Base-by-base conservation (phyloP, 2,329 filamentous ascomycete species). In the Aspergillus fumigatus region DNA sequence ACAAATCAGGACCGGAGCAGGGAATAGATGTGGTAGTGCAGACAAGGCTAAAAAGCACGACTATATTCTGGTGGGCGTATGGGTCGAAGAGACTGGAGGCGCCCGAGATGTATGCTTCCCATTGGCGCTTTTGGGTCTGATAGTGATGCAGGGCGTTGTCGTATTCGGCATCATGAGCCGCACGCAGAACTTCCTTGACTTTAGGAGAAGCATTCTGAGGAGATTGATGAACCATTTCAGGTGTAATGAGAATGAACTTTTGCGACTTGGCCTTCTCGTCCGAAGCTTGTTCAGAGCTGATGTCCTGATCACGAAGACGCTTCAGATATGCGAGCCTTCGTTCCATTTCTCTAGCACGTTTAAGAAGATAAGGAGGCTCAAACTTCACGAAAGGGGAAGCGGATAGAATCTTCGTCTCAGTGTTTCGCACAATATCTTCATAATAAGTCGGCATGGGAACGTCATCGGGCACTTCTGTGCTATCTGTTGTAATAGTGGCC, bases 361-460 rank as follows among this genome's bases (percentile, higher is more conserved):
- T 95, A 40, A 99, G 81, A 25, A 97, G 83, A 73, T 97, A 96
- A 0, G 94, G 94, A 69, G 94, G 91, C 62, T 89, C 88, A 69
- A 97, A 99, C 67, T 91, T 93, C 62, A 99, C 94, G 69, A 96
- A 97, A 0, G 94, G 94, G 0, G 94, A 99, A 1, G 92, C 91
- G 1, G 95, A 99, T 5, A 99, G 78, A 48, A 99, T 88, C 68
- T 93, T 95, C 5, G 92, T 96, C 67, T 95, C 86, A 67, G 96
- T 92, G 66, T 96, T 93, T 56, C 91, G 87, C 40, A 97, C 92
- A 82, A 97, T 90, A 69, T 96, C 91, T 69, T 92, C 92, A 70
- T 97, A 97, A 68, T 92, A 96, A 0, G 90, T 95, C 3, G 93
- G 90, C 79, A 91, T 89, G 1, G 90, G 89, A 43, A 90, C 80